These are phyloP conservation scores for Cardamine resedifolia DNA, from an alignment of 345 rosid species.

Conservation along the genomic window DNA sequence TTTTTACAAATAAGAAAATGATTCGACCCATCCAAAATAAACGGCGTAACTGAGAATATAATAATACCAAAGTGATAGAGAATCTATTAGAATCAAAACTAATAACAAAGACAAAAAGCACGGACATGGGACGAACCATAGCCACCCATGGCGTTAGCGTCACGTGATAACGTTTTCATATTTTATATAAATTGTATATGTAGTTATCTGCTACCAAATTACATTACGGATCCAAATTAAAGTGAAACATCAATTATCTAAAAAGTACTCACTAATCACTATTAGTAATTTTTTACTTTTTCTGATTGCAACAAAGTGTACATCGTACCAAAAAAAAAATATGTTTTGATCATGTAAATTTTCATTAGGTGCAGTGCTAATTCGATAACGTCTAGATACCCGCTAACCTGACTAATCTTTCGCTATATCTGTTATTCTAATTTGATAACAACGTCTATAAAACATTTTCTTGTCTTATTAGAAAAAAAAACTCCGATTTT, in stretches of 20 bases:
- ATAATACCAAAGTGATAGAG: conserved; percentile 12
- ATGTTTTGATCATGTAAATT: neutral
- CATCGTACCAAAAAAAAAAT: neutral
- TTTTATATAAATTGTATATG: neutral
- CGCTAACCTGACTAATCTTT: neutral
- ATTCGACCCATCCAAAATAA: conserved; percentile 10
- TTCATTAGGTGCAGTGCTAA: neutral
- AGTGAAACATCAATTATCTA: neutral
- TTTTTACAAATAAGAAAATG: conserved; percentile 13
- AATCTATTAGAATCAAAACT: neutral
- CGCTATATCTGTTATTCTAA: neutral
- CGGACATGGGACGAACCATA: neutral
- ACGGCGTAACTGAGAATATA: conserved; percentile 15
- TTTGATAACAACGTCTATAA: too few species aligned
- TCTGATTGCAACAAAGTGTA: neutral
- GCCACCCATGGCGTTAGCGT: conserved; percentile 29
- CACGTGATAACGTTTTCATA: conserved; percentile 28
- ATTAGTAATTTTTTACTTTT: neutral
- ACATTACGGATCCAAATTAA: neutral
- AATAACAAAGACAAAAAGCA: neutral
- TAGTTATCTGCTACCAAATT: neutral
- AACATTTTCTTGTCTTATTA: too few species aligned
- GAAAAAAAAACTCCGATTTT: too few species aligned
- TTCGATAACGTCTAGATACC: neutral
- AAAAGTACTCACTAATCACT: neutral